Conservation (phyloP, 352 stramenopile genomes). For the Globisporangium carolinianum region DNA sequence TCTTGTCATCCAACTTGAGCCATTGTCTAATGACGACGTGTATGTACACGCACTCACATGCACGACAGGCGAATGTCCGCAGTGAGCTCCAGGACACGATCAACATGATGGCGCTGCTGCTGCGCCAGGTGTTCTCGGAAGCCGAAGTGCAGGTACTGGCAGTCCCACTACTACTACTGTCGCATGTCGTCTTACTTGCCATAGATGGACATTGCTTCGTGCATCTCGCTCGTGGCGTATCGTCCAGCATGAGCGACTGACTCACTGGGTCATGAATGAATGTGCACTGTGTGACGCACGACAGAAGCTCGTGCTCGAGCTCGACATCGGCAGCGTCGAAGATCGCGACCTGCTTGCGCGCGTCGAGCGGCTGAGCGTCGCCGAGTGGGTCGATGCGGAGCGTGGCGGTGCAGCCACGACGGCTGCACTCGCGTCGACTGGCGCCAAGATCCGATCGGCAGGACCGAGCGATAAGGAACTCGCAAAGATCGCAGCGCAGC, state of each 20-base stretch:
- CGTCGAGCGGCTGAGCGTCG: slow-evolving; percentile 70
- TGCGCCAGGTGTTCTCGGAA: slow-evolving; percentile 72
- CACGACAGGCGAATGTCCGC: slow-evolving; percentile 49
- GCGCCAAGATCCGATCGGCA: neutral
- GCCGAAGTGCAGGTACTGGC: slow-evolving; percentile 47
- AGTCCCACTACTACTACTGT: no score
- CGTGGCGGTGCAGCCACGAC: slow-evolving; percentile 19
- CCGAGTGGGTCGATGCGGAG: slow-evolving; percentile 53
- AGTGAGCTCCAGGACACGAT: slow-evolving; percentile 79
- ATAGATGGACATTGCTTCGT: neutral
- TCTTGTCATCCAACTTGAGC: no score
- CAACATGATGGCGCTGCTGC: slow-evolving; percentile 83
- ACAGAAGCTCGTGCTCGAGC: slow-evolving; percentile 50
- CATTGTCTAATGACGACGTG: no score
- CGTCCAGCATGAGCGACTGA: neutral
- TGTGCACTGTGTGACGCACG: no score
- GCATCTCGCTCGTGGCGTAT: neutral
- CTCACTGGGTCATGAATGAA: no score
- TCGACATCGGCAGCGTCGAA: slow-evolving; percentile 73
- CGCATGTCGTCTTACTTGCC: no score
- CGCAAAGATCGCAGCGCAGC: slow-evolving; percentile 19
- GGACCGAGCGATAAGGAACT: slow-evolving; percentile 18
- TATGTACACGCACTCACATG: neutral
- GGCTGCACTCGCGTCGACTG: slow-evolving; percentile 4
- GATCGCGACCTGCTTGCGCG: slow-evolving; percentile 65